These are phyloP conservation scores for Myxozyma geophila DNA, from an alignment of 805 yeast genomes.

Conservation along the genomic window DNA sequence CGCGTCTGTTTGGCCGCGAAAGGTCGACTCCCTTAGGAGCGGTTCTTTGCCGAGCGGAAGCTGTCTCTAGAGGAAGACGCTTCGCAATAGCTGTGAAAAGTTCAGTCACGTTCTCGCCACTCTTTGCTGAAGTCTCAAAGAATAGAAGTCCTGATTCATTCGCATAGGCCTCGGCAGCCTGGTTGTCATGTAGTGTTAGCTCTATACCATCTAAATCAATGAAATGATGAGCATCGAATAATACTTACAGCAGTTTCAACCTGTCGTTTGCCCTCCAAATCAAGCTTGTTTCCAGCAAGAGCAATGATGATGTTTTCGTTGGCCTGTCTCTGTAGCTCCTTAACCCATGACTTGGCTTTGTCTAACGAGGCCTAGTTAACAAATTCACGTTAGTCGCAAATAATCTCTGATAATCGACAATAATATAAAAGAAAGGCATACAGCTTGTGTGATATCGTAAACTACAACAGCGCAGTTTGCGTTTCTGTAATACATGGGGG, in stretches of 20 bases:
- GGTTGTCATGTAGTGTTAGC: background rate
- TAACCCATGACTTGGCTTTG: slow-evolving; percentile 88
- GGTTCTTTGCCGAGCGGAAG: slow-evolving; percentile 37
- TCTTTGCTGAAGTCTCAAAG: slow-evolving; percentile 70
- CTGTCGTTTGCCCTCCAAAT: slow-evolving; percentile 58
- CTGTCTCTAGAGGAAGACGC: slow-evolving; percentile 53
- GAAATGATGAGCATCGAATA: background rate
- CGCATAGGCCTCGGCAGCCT: slow-evolving; percentile 55
- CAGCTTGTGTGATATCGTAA: slow-evolving; percentile 71
- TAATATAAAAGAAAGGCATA: slow-evolving; percentile 25
- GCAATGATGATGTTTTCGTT: slow-evolving; percentile 74
- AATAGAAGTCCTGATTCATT: slow-evolving; percentile 57
- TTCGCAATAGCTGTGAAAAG: slow-evolving; percentile 54
- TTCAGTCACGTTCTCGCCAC: slow-evolving; percentile 63
- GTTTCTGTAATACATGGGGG: slow-evolving; percentile 83
- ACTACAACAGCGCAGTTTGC: slow-evolving; percentile 86
- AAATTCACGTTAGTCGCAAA: background rate
- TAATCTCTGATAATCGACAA: background rate
- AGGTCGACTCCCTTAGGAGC: slow-evolving; percentile 45
- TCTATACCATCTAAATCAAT: background rate
- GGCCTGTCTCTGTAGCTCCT: slow-evolving; percentile 86
- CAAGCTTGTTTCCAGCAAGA: slow-evolving; percentile 84
- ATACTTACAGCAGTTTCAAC: slow-evolving; percentile 46
- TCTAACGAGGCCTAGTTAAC: slow-evolving; percentile 62
- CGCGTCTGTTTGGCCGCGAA: slow-evolving; percentile 36